A percentile compares a stretch with the other conserved stretches of the same genome.
Conservation (phyloP, 2,329 filamentous ascomycete genomes). For the Fusarium sororula region DNA sequence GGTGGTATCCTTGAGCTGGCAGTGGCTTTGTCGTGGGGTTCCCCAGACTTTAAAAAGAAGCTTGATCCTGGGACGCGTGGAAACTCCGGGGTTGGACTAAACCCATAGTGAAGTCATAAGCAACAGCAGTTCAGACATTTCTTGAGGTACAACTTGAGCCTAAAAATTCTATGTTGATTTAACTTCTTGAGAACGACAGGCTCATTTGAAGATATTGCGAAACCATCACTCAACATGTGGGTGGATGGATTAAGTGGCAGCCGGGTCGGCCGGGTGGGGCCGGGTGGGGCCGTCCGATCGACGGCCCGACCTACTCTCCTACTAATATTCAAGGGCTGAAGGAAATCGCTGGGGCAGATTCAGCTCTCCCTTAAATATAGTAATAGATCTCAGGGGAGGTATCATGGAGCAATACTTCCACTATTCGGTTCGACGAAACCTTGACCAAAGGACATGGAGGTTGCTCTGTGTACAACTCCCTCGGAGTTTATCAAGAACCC, state of each 20-base stretch:
- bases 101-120: neutral
- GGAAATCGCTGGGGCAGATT: neutral
- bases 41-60: neutral
- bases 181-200: neutral
- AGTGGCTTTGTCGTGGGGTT: conserved; percentile 1
- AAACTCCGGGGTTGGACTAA: neutral
- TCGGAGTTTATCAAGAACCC: conserved; percentile 28
- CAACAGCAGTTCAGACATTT: neutral
- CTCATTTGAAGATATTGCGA: neutral
- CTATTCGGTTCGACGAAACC: neutral
- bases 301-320: conserved; percentile 1
- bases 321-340: neutral
- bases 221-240: neutral
- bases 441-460: neutral
- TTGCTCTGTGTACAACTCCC: neutral
- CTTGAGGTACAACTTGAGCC: neutral
- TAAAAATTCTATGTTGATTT: neutral
- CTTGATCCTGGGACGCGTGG: conserved; percentile 10
- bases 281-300: conserved; percentile 33
- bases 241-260: neutral
- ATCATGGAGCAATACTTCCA: neutral
- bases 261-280: conserved; percentile 23
- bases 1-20: neutral
- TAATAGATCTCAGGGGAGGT: too few species aligned
- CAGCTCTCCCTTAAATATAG: neutral